Conservation (phyloP, 257 asterid species). For the Solanum sparsipilum region DNA sequence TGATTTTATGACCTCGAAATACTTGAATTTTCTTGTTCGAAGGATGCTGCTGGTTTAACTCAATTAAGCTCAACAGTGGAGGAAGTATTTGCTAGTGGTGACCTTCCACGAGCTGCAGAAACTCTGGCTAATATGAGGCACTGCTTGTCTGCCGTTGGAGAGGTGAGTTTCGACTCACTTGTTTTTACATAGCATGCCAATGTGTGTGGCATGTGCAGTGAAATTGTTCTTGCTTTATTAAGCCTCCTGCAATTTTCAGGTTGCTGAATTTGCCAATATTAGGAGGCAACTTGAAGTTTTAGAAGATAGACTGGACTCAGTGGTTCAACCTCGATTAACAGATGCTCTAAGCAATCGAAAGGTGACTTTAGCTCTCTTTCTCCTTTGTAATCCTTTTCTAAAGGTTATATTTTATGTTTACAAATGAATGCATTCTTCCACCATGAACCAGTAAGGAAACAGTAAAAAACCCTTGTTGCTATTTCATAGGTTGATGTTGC, state of each 20-base stretch:
- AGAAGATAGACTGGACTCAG: slow-evolving; percentile 93
- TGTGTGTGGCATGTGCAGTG: background rate
- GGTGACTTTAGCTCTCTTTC: slow-evolving; percentile 33
- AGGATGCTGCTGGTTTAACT: slow-evolving; percentile 99
- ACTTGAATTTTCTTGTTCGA: slow-evolving; percentile 12
- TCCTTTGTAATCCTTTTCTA: slow-evolving; percentile 5
- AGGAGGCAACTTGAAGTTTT: slow-evolving; percentile 97
- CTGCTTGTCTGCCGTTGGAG: slow-evolving; percentile 96
- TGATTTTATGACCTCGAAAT: slow-evolving; percentile 6
- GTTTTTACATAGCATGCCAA: background rate
- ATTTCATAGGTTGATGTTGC: slow-evolving; percentile 63
- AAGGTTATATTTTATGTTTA: slow-evolving; percentile 1
- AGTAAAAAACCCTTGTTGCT: background rate
- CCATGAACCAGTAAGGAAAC: background rate
- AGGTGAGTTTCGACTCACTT: slow-evolving; percentile 31
- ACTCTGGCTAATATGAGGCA: slow-evolving; percentile 96
- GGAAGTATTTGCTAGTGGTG: slow-evolving; percentile 97
- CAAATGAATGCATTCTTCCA: slow-evolving; percentile 9
- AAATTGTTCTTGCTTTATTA: background rate
- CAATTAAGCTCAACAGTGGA: slow-evolving; percentile 96
- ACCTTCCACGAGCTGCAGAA: slow-evolving; percentile 97
- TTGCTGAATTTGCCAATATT: slow-evolving; percentile 97
- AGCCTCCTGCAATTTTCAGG: slow-evolving; percentile 36
- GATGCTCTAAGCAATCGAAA: slow-evolving; percentile 82
- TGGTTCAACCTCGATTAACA: slow-evolving; percentile 93